Percentiles rank a stretch among this genome's conserved stretches.
Conservation (phyloP, 2,329 filamentous ascomycete species). For the Lanzia echinophila region DNA sequence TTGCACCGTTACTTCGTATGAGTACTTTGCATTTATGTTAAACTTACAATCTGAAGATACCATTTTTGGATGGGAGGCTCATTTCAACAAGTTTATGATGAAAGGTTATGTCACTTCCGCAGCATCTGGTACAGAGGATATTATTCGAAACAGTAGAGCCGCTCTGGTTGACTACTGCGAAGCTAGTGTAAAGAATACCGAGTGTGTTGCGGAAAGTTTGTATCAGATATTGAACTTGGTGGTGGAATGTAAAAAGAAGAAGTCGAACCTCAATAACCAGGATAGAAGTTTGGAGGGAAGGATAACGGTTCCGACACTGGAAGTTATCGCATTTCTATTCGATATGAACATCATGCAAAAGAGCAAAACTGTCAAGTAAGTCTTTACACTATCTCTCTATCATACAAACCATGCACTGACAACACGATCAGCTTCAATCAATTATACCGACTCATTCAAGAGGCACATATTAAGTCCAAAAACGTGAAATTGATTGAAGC, state of each 20-base stretch:
- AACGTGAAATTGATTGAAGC: not conserved
- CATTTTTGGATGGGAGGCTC: too few species aligned
- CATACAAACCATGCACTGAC: not conserved
- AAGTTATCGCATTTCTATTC: constrained; percentile 71
- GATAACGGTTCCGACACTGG: constrained; percentile 64
- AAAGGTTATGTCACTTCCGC: constrained; percentile 66
- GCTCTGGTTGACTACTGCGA: constrained; percentile 53
- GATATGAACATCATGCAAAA: constrained; percentile 35
- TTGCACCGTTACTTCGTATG: constrained; percentile 8
- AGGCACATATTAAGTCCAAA: not conserved
- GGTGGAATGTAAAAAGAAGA: constrained; percentile 26
- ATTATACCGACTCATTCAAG: not conserved
- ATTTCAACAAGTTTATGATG: constrained; percentile 39
- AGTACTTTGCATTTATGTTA: constrained; percentile 21
- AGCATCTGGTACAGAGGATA: constrained; percentile 69
- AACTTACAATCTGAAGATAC: constrained; percentile 7
- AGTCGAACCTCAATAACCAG: constrained; percentile 41
- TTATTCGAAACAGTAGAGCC: constrained; percentile 61
- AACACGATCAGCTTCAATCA: not conserved
- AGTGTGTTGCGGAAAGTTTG: constrained; percentile 35
- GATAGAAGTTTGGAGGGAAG: constrained; percentile 43
- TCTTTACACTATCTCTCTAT: not conserved
- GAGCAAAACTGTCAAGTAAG: not conserved
- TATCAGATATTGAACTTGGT: not conserved
- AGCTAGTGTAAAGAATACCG: constrained; percentile 18